Evolutionary conservation across 257 asterid genomes (phyloP), one percentile per base, ranked within the genome.

Genomic region (Capsicum rhomboideum): DNA sequence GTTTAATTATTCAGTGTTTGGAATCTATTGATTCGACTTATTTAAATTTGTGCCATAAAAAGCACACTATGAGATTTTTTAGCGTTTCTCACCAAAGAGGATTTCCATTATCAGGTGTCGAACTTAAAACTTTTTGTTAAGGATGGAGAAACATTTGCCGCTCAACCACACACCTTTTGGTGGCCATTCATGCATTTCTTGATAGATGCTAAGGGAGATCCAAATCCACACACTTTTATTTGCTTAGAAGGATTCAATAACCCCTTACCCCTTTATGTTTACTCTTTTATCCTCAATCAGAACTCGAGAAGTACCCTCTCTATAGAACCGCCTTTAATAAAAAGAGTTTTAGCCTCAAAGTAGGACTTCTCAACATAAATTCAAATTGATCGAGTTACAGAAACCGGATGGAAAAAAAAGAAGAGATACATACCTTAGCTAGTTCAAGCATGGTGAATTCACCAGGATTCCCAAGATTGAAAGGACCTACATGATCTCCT

Each of bases 381-480:
- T 7, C 0, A 0, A 29, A 1, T 16, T 14, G 21, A 66, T 66
- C 6, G 0, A 66, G 0, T 29, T 0, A 16, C 21, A 3, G 0
- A 6, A 16, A 64, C 14, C 11, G 0, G 6, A 28, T 64, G 11
- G 6, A 64, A 28, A 64, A 16, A 63, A 7, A 0, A 34, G 0
- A 34, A 34, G 40, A 12, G 16, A 28, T 10, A 7, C 74, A n/a
- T 85, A 95, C 98, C 98, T 92, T 87, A 64, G 98, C 98, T 78
- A 95, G 94, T 90, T 95, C 97, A 82, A 95, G 94, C 98, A 95
- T 95, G 64, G 98, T 93, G 89, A 93, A 95, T 91, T 95, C 98
- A 20, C 95, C 92, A 6, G 97, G 98, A 84, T 95, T 95, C 50
- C 97, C 98, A 6, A 94, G 97, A 84, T 93, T 94, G 87, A 94